A percentile compares a stretch with the other conserved stretches of the same genome.
Evolutionary conservation across 257 asterid genomes (phyloP).

Genomic region (Coffea canephora): DNA sequence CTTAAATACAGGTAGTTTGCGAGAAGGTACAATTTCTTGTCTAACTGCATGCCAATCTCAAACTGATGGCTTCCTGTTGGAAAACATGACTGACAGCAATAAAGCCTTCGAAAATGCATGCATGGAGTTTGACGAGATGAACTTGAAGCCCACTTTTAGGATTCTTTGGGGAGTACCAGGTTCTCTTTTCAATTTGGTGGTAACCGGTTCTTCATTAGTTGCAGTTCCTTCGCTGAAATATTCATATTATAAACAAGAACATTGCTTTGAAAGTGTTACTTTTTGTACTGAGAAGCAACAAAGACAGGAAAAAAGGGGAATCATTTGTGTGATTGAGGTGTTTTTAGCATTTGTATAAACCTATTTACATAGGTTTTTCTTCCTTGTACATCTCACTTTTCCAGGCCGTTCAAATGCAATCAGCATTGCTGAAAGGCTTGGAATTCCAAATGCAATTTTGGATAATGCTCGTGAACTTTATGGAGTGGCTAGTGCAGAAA

Average conservation of each 20-base stretch:
- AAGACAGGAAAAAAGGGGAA: too few relatives aligned
- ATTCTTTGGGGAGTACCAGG: constrained; percentile 99
- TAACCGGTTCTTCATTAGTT: background rate
- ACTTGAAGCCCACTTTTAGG: constrained; percentile 87
- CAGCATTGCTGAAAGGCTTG: constrained; percentile 87
- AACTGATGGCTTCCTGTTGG: constrained; percentile 26
- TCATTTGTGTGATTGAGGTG: background rate
- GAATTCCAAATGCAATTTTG: constrained; percentile 68
- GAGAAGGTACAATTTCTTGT: constrained; percentile 20
- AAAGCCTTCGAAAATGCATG: constrained; percentile 91
- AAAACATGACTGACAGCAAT: constrained; percentile 54
- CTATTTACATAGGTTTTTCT: background rate
- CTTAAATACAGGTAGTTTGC: constrained; percentile 80
- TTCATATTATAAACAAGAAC: background rate
- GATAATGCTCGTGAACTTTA: constrained; percentile 74
- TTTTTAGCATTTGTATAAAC: background rate
- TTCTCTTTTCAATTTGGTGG: constrained; percentile 24
- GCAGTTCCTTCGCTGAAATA: background rate
- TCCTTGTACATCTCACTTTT: background rate
- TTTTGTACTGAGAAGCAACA: too few relatives aligned
- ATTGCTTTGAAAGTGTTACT: background rate
- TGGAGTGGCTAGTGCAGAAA: constrained; percentile 94
- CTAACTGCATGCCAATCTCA: constrained; percentile 16
- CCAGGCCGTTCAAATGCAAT: constrained; percentile 98
- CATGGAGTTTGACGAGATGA: constrained; percentile 95